A percentile compares a stretch with the other conserved stretches of the same genome.
phyloP scores from a whole-genome alignment of 164 flowering plant genomes.

The Macadamia tetraphylla region DNA sequence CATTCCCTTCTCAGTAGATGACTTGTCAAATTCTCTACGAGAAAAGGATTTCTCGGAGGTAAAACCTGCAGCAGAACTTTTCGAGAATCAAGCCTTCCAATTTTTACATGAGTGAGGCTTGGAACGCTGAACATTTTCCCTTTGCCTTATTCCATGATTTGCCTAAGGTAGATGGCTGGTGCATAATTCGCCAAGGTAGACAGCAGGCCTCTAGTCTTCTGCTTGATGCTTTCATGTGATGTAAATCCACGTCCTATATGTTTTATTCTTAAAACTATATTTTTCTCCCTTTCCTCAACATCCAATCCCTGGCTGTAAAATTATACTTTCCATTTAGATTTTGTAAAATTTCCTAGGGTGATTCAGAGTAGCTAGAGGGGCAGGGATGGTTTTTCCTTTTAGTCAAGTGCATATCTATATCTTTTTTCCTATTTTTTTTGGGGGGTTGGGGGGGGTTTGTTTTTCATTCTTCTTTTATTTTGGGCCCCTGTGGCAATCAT shows the following conservation, averaged over 20 bases:
- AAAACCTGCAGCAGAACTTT: slow-evolving; percentile 59
- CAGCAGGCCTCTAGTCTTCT: slow-evolving; percentile 2
- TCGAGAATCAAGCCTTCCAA: slow-evolving; percentile 70
- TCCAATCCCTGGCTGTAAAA: slow-evolving; percentile 24
- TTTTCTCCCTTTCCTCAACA: background rate
- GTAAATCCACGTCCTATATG: slow-evolving; percentile 30
- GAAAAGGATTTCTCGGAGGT: slow-evolving; percentile 57
- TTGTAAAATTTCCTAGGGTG: slow-evolving; percentile 28
- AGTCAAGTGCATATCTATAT: background rate
- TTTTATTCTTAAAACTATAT: background rate
- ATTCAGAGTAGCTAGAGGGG: slow-evolving; percentile 23
- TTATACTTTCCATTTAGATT: slow-evolving; percentile 29
- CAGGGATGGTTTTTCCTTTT: slow-evolving; percentile 16
- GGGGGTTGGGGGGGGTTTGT: background rate
- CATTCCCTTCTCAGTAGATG: slow-evolving; percentile 84
- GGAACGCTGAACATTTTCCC: slow-evolving; percentile 5
- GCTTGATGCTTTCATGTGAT: slow-evolving; percentile 9
- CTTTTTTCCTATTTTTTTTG: background rate
- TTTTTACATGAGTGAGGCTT: slow-evolving; percentile 66
- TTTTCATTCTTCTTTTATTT: background rate
- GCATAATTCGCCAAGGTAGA: slow-evolving; percentile 1
- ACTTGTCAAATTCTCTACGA: slow-evolving; percentile 43
- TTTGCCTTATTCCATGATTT: background rate
- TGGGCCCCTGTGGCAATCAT: slow-evolving; percentile 14
- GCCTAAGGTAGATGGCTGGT: background rate